Evolutionary conservation across 352 stramenopile species (phyloP).

Genomic region (Globisporangium orthogonon): DNA sequence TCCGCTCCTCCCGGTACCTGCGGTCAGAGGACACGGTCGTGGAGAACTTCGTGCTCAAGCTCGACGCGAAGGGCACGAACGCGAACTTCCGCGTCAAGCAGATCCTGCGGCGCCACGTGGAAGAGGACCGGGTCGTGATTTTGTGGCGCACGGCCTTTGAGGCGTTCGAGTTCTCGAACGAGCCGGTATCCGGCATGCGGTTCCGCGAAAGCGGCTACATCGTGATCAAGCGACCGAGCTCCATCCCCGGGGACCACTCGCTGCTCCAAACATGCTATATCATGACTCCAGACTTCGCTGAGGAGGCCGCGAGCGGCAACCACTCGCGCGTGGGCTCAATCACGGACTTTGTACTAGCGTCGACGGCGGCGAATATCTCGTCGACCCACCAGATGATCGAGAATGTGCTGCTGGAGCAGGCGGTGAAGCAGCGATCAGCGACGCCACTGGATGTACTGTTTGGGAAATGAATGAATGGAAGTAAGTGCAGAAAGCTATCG

Average conservation of each 20-base stretch:
- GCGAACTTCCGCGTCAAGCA: constrained; percentile 48
- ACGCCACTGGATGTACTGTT: too few species aligned
- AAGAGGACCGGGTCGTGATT: background rate
- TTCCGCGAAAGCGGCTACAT: background rate
- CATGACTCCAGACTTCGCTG: background rate
- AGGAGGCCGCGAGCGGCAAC: background rate
- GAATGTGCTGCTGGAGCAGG: constrained; percentile 36
- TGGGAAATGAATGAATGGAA: too few species aligned
- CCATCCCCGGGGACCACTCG: background rate
- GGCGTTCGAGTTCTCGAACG: background rate
- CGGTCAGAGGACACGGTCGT: constrained; percentile 39
- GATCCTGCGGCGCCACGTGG: constrained; percentile 32
- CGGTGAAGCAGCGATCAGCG: too few species aligned
- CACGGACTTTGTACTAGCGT: constrained; percentile 38
- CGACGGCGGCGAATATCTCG: constrained; percentile 26
- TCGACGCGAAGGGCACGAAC: constrained; percentile 36
- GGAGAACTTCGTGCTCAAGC: constrained; percentile 47
- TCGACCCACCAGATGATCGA: constrained; percentile 38
- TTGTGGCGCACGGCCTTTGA: background rate
- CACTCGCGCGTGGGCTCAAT: constrained; percentile 22
- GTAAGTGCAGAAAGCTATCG: too few species aligned
- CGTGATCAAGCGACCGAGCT: background rate
- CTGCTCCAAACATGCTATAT: background rate
- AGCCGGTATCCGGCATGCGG: background rate
- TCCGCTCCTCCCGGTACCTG: too few species aligned